Conservation (phyloP, 2,329 filamentous ascomycete species). For the Talaromyces sp. region DNA sequence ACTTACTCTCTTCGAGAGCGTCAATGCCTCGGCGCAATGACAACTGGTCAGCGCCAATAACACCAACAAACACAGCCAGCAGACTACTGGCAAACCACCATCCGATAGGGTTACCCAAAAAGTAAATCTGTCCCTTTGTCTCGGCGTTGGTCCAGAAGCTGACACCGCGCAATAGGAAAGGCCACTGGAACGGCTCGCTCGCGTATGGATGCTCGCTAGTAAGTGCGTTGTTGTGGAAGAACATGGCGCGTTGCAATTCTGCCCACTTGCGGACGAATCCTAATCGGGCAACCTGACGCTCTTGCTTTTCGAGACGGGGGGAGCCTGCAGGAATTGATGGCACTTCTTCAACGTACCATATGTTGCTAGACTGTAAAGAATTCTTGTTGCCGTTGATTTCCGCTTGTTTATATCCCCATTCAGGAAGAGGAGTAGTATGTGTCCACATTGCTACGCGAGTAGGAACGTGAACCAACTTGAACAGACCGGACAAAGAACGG, state of each 20-base stretch:
- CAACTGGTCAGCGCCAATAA: constrained; percentile 87
- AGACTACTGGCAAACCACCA: constrained; percentile 97
- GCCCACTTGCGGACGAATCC: constrained; percentile 93
- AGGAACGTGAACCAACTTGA: constrained; percentile 91
- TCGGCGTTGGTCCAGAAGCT: constrained; percentile 99
- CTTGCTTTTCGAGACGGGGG: constrained; percentile 69
- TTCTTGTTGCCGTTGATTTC: constrained; percentile 99
- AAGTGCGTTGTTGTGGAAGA: constrained; percentile 97
- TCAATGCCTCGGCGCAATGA: constrained; percentile 90
- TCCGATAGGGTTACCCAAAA: constrained; percentile 91
- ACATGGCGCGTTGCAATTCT: constrained; percentile 96
- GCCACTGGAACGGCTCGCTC: constrained; percentile 94
- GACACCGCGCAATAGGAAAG: constrained; percentile 92
- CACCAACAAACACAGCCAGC: constrained; percentile 87
- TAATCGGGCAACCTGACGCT: constrained; percentile 74
- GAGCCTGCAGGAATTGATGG: constrained; percentile 70
- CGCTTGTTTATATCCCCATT: constrained; percentile 95
- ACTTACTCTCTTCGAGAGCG: constrained; percentile 84
- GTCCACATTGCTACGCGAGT: constrained; percentile 99
- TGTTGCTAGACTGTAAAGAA: constrained; percentile 78
- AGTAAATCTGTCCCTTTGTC: constrained; percentile 95
- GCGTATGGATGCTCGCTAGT: constrained; percentile 96
- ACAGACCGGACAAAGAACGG: constrained; percentile 84
- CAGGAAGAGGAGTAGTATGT: constrained; percentile 87
- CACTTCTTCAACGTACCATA: constrained; percentile 92